Base-by-base conservation (phyloP, 75 land plant species). In the Chamaecyparis obtusa region DNA sequence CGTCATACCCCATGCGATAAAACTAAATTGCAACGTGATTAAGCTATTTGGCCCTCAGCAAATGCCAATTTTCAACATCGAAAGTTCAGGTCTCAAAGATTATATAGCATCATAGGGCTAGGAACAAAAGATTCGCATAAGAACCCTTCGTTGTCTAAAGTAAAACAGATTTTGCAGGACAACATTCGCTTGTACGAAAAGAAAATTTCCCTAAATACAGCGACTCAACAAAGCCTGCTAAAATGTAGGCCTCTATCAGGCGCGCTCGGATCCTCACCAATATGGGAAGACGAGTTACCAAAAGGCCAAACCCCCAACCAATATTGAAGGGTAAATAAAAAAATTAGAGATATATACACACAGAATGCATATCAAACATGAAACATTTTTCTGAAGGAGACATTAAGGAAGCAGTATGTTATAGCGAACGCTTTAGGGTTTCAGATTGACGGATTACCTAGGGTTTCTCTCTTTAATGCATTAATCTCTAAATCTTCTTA, bases 161-260 rank as follows among this genome's bases (percentile, higher is more conserved):
- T 37, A 77, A 33, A 77, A 77, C 16, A 14, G 16, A 77, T 77
- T 5, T 77, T 77, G 80, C 80, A 77, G 44, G 21, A 39, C 80
- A 77, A 77, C 17, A 77, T 77, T 77, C 80, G 80, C 80, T 77
- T 44, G 5, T 37, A 77, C 7, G 1, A 37, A 77, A n/a, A 13
- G 2, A 3, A 30, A 15, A 10, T 36, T 77, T 77, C 37, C 9
- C 7, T 19, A 5, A 64, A 77, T 77, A 36, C 33, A 77, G 80
- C 80, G 80, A 77, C 44, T 77, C 80, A 77, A 77, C 80, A 77
- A 37, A 77, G 44, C 80, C 44, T 77, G 80, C 80, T 77, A 37
- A 77, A 77, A 36, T 77, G 0, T 77, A 77, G 80, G 80, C 44
- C 80, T 77, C 32, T 74, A 3, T 5, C 44, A 77, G 17, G 33